phyloP scores from a whole-genome alignment of 495 filamentous ascomycete genomes.

The Achaetomiella virescens region DNA sequence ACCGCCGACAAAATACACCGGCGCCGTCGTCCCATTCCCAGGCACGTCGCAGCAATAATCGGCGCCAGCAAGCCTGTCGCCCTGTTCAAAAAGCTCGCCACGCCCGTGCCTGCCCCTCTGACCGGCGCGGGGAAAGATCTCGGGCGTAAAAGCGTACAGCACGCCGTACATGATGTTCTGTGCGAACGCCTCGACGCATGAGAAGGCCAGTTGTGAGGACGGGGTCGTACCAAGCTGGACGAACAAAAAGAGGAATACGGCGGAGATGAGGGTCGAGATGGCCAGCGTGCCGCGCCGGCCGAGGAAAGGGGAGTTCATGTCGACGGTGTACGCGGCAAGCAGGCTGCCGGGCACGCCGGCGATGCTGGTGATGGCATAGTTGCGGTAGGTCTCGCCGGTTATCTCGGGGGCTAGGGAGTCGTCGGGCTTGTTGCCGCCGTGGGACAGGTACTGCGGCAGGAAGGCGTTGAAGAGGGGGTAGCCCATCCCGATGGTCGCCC shows the following conservation, averaged over 20 bases:
- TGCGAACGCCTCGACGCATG: constrained; percentile 68
- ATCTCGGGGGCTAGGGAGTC: constrained; percentile 17
- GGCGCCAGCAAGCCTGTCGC: constrained; percentile 70
- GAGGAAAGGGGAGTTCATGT: constrained; percentile 54
- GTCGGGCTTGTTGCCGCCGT: constrained; percentile 40
- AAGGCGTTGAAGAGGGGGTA: constrained; percentile 84
- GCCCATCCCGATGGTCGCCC: constrained; percentile 49
- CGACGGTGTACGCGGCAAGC: constrained; percentile 64
- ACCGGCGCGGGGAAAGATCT: constrained; percentile 77
- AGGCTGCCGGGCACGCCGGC: constrained; percentile 69
- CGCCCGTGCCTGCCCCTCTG: constrained; percentile 70
- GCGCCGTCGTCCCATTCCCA: constrained; percentile 58
- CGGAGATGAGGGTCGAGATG: constrained; percentile 60
- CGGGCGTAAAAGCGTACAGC: constrained; percentile 77
- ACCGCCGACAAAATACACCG: constrained; percentile 68
- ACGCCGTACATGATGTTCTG: constrained; percentile 84
- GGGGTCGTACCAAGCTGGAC: constrained; percentile 54
- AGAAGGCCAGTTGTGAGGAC: constrained; percentile 59
- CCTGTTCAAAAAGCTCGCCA: constrained; percentile 68
- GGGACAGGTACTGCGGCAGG: constrained; percentile 72
- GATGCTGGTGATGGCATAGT: constrained; percentile 67
- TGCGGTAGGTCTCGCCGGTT: constrained; percentile 53
- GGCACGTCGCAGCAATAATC: constrained; percentile 66
- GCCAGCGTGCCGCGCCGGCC: constrained; percentile 70
- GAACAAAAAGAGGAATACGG: constrained; percentile 63